Evolutionary conservation across 805 yeast species (phyloP), one percentile per base, ranked within the genome.

Genomic region (Yamadazyma phyllophila): DNA sequence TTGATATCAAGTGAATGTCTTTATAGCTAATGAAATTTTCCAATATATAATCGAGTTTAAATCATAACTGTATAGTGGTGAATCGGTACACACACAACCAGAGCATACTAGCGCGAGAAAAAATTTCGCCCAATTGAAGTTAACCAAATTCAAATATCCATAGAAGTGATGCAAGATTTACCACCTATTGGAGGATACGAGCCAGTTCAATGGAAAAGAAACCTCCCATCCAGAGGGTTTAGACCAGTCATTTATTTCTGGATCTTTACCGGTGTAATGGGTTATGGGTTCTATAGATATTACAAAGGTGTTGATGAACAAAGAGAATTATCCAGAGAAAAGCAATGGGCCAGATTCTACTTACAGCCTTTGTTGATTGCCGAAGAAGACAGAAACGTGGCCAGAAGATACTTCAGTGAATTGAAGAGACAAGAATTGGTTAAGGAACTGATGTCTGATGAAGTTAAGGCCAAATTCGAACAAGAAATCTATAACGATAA

Each of bases 181-280:
- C 96, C 96, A 59, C 96, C 96, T 47, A 73, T 79, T 57, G 88
- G 87, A 46, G 96, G 96, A 50, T 88, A 88, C 59, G 90, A 85
- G 52, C 85, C 86, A 36, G 79, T 88, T 49, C 96, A 88, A 70
- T 88, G 96, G 96, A 85, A 84, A 69, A 80, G 96, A 63, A 84
- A 88, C 65, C 68, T 88, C 40, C 96, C 96, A 17, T 71, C 92
- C 2, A 75, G 96, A 55, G 96, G 96, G 2, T 88, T 88, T 70
- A 73, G 92, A 47, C 94, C 95, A 12, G 69, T 80, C 36, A 73
- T 86, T 36, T 88, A 84, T 71, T 74, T 88, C 49, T 80, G 79
- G 60, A 79, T 83, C 31, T 63, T 87, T 48, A 71, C 80, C 34
- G 86, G 80, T 8, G 59, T 83, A 61, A 77, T 87, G 62, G 74